phyloP scores from a whole-genome alignment of 2,329 filamentous ascomycete species.

The Calonectria fujianensis region DNA sequence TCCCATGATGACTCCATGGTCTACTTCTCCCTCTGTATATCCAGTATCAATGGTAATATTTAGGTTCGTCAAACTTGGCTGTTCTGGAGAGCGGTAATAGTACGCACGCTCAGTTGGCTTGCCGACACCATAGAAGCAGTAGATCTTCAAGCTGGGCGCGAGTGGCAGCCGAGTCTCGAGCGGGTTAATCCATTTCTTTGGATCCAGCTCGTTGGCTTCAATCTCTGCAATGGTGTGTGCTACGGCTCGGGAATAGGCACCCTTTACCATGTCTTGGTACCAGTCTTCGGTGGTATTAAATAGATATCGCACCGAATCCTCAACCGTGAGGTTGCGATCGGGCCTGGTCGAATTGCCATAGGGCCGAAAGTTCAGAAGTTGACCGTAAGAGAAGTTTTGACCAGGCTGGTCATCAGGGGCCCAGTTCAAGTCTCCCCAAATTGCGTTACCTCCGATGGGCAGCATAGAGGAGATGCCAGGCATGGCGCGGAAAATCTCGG shows the following conservation, averaged over 20 bases:
- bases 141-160: constrained; percentile 93
- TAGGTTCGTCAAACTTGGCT: constrained; percentile 77
- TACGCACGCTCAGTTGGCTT: constrained; percentile 96
- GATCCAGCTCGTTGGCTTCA: constrained; percentile 85
- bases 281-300: constrained; percentile 87
- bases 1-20: constrained; percentile 95
- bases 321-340: constrained; percentile 86
- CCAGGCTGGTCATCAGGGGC: constrained; percentile 90
- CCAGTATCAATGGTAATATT: constrained; percentile 85
- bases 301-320: constrained; percentile 85
- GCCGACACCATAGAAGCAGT: constrained; percentile 97
- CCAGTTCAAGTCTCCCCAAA: constrained; percentile 94
- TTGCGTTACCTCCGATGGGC: constrained; percentile 91
- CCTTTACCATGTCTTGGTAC: constrained; percentile 84
- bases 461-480: constrained; percentile 98
- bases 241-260: constrained; percentile 91
- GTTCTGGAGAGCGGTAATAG: constrained; percentile 85
- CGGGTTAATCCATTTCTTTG: constrained; percentile 94
- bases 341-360: constrained; percentile 78
- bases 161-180: constrained; percentile 90
- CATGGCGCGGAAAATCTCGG: constrained; percentile 97
- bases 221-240: constrained; percentile 88
- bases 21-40: constrained; percentile 76
- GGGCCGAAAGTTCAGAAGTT: constrained; percentile 87
- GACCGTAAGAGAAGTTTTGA: constrained; percentile 85